Evolutionary conservation across 2,329 filamentous ascomycete genomes (phyloP), one percentile per base, ranked within the genome.

Genomic region (Aspergillus piperis): DNA sequence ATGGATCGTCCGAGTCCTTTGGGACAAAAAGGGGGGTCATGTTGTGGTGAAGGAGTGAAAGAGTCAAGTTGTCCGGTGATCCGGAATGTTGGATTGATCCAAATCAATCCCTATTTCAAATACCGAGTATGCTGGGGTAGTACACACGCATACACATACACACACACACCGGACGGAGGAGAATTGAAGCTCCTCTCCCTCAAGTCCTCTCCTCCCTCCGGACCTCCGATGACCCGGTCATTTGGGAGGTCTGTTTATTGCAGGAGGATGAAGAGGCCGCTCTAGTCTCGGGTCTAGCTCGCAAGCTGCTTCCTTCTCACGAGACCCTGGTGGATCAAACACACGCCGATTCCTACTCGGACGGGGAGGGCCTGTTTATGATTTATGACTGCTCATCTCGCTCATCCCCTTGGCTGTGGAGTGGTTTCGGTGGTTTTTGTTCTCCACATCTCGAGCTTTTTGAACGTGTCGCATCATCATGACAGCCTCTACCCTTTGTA

Each of bases 331-430:
- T 62, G 62, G 58, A 61, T 58, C 58, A 54, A 48, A 57, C 54
- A 59, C 49, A 49, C 49, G 59, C 61, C 55, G 56, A 63, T 61
- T 59, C 55, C 55, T 61, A 54, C 58, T 61, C 8, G 27, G 56
- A 53, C 53, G 59, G 59, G 61, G 39, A 58, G 19, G n/a, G 19
- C 52, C 56, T 59, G 53, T 62, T 59, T 59, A 59, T 62, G 47
- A 55, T 58, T 62, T 62, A 59, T 57, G 62, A 64, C 56, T 64
- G 54, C 57, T 62, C 62, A 60, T 64, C 58, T 63, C 50, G 41
- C 48, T 57, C 53, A 50, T 54, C 55, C 38, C 52, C 49, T 57
- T 49, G 27, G 19, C 38, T 59, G 60, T 60, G 52, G 44, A 56
- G 58, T 60, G 30, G 47, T 59, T 36, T 36, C 55, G 55, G 58